Evolutionary conservation across 1,284 basidiomycete genomes (phyloP).

Genomic region (Boletus smithii): DNA sequence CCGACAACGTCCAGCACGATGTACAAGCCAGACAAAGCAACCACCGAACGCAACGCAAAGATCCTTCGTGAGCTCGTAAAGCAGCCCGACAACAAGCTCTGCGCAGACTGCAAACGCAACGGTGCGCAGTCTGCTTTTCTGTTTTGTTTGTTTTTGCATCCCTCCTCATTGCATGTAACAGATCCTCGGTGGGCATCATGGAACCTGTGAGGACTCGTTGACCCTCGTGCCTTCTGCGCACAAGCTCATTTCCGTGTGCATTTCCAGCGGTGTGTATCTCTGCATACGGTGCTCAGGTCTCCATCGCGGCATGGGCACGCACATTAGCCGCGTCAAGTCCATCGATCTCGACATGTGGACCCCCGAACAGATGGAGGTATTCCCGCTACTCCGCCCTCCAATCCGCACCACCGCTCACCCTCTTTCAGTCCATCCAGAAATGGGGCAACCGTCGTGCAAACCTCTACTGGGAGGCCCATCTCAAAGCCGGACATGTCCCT

Average conservation of each 20-base stretch:
- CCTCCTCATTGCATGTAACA: constrained; percentile 35
- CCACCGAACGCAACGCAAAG: constrained; percentile 73
- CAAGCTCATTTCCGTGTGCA: constrained; percentile 5
- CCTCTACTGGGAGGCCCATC: constrained; percentile 95
- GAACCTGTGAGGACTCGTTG: constrained; percentile 77
- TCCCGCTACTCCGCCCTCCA: background rate
- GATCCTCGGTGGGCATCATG: constrained; percentile 98
- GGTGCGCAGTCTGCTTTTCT: constrained; percentile 47
- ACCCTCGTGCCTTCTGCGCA: background rate
- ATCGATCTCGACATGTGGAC: constrained; percentile 99
- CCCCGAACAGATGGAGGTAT: constrained; percentile 92
- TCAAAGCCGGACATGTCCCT: constrained; percentile 89
- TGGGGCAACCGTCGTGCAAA: constrained; percentile 96
- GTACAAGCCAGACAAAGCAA: constrained; percentile 79
- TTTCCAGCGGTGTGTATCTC: constrained; percentile 87
- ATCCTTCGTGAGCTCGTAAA: constrained; percentile 84
- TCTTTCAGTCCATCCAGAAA: constrained; percentile 73
- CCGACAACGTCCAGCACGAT: no score
- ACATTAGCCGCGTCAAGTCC: constrained; percentile 95
- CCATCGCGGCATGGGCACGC: constrained; percentile 97
- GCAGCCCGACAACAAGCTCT: constrained; percentile 88
- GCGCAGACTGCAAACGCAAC: constrained; percentile 92
- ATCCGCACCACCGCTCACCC: background rate
- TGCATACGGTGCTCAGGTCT: constrained; percentile 99
- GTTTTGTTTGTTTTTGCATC: no score